phyloP scores from a whole-genome alignment of 331 rosid species.

The Acacia pycnantha region DNA sequence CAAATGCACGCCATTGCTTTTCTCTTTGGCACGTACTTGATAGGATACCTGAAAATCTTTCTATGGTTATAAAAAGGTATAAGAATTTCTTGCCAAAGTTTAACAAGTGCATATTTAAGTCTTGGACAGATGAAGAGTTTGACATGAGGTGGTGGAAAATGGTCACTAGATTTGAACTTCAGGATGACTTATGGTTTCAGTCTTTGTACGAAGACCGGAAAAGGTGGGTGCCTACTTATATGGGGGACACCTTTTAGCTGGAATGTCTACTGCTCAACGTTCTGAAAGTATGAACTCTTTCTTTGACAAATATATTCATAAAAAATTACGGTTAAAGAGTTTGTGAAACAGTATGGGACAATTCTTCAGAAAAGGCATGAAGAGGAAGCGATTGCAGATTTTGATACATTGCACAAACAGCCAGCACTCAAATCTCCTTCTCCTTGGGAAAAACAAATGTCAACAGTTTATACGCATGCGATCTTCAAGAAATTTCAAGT shows the following conservation, averaged over 20 bases:
- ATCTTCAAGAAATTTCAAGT: conserved; percentile 58
- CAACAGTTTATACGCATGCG: conserved; percentile 52
- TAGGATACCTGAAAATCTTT: conserved; percentile 46
- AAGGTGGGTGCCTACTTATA: conserved; percentile 49
- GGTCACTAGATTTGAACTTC: conserved; percentile 50
- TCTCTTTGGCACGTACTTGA: conserved; percentile 49
- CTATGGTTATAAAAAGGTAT: conserved; percentile 43
- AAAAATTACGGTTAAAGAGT: conserved; percentile 53
- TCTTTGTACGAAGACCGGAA: conserved; percentile 51
- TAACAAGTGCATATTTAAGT: conserved; percentile 49
- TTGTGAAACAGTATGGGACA: conserved; percentile 46
- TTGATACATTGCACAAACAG: conserved; percentile 57
- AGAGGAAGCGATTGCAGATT: conserved; percentile 53
- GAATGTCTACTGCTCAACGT: conserved; percentile 48
- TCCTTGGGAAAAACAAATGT: conserved; percentile 61
- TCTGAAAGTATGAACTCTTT: conserved; percentile 51
- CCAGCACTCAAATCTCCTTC: conserved; percentile 60
- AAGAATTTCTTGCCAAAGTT: conserved; percentile 45
- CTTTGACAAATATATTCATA: conserved; percentile 57
- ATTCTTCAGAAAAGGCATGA: conserved; percentile 52
- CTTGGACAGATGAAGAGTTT: conserved; percentile 55
- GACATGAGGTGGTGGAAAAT: conserved; percentile 61
- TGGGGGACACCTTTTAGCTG: conserved; percentile 50
- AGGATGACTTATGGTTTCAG: conserved; percentile 46
- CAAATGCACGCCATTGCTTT: conserved; percentile 44